A percentile compares a stretch with the other conserved stretches of the same genome.
These are phyloP conservation scores for Beauveria varroae DNA, from an alignment of 2,329 filamentous ascomycete genomes.

Conservation along the genomic window DNA sequence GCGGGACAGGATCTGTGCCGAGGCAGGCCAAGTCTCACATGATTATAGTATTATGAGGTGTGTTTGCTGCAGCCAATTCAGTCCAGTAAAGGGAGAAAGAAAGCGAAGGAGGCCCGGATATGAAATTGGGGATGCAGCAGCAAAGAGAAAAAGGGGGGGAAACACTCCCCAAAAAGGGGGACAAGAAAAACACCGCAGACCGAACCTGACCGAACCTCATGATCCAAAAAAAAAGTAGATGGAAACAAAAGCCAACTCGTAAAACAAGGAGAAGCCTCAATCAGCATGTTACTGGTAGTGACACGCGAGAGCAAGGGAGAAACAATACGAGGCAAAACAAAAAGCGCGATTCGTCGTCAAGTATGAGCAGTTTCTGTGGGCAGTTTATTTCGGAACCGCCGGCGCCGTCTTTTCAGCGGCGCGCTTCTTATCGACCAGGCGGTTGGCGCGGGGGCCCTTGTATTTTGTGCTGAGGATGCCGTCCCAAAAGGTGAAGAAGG, in stretches of 20 bases:
- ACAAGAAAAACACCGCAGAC: slow-evolving; percentile 7
- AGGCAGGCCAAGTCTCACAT: neutral
- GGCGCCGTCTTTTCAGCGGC: slow-evolving; percentile 15
- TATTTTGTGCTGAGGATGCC: slow-evolving; percentile 73
- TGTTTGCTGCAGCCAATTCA: neutral
- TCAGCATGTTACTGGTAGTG: no score
- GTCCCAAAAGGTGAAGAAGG: slow-evolving; percentile 97
- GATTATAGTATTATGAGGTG: slow-evolving; percentile 10
- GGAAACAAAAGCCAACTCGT: slow-evolving; percentile 1
- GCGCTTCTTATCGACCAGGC: slow-evolving; percentile 32
- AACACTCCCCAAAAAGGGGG: neutral
- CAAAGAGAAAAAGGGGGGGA: slow-evolving; percentile 7
- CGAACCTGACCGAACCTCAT: slow-evolving; percentile 2
- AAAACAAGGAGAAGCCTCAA: neutral
- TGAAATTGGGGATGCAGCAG: slow-evolving; percentile 11
- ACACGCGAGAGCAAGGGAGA: neutral
- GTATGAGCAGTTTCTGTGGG: no score
- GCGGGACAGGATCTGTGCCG: neutral
- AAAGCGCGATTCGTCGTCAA: neutral
- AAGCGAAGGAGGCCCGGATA: slow-evolving; percentile 13
- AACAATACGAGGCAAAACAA: neutral
- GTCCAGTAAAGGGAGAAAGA: neutral
- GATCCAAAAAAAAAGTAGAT: slow-evolving; percentile 18
- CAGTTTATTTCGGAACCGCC: slow-evolving; percentile 4
- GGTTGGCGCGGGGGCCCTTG: slow-evolving; percentile 50